Base-by-base conservation (phyloP, 1,284 basidiomycete species). In the Heterobasidion annosum region DNA sequence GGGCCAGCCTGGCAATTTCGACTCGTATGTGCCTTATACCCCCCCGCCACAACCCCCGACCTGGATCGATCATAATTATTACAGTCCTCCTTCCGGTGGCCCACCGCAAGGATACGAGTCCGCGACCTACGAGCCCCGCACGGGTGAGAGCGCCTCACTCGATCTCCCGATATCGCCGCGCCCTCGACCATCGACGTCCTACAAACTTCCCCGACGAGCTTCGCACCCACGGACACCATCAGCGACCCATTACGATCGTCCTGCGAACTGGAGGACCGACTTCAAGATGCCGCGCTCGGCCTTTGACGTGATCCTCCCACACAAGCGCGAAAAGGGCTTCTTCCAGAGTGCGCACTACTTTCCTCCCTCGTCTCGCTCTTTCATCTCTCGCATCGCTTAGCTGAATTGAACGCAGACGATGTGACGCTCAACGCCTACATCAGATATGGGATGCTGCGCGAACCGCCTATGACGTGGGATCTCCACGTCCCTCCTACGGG, bases 201-300 rank as follows among this genome's bases (percentile, higher is more conserved):
- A 32, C 6, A 10, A 25, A 37, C 18, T 12, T 34, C 13, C 34
- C 35, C 12, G 19, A 8, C 32, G 34, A 33, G 18, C 25, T 51
- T 54, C n/a, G 40, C 52, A 32, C 51, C 55, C 8, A 10, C 12
- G 7, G 2, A 19, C 19, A 3, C 19, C 40, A 7, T 44, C 16
- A 15, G 54, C 56, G 13, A 51, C 46, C 3, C 32, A 52, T 32
- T 59, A 57, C 33, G 59, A 60, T 46, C 56, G 59, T 9, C 70
- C 70, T 2, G 62, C 68, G 13, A 65, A 68, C 45, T 71, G 70
- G 70, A 57, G 70, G 47, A 54, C 67, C 0, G 68, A 69, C 56
- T 70, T 71, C 61, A 64, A 60, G 51, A 65, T 69, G 65, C 60
- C 60, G 8, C 60, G 63, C 19, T 57, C 62, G 0, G 64, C 63